These are phyloP conservation scores for Leccinum subgranulosum DNA, from an alignment of 768 basidiomycete genomes.

Conservation along the genomic window DNA sequence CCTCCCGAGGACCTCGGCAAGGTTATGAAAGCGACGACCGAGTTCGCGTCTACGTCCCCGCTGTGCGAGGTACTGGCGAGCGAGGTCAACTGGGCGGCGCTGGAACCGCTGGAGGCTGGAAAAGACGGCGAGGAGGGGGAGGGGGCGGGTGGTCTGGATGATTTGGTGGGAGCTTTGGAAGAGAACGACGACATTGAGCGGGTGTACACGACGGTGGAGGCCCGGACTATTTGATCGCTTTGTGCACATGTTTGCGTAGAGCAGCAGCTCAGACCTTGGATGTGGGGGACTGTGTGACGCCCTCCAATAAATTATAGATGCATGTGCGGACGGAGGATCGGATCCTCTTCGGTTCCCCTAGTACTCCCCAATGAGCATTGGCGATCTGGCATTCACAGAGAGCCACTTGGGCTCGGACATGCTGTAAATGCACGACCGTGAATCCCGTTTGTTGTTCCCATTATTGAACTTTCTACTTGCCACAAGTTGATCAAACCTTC, in stretches of 20 bases:
- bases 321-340: neutral
- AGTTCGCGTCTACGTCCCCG: constrained; percentile 23
- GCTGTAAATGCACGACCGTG: neutral
- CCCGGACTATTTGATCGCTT: constrained; percentile 22
- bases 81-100: constrained; percentile 55
- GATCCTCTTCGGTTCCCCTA: neutral
- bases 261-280: constrained; percentile 1
- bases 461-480: neutral
- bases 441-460: neutral
- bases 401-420: neutral
- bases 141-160: constrained; percentile 34
- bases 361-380: neutral
- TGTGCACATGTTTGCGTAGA: constrained; percentile 13
- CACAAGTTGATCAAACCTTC: neutral
- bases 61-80: constrained; percentile 42
- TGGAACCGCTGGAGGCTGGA: constrained; percentile 35
- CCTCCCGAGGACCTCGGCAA: constrained; percentile 38
- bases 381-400: neutral
- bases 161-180: constrained; percentile 51
- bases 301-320: neutral
- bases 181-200: constrained; percentile 55
- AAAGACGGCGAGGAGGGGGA: constrained; percentile 40
- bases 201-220: constrained; percentile 54
- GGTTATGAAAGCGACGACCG: constrained; percentile 35
- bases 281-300: neutral